These are phyloP conservation scores for Priceomyces carsonii DNA, from an alignment of 805 yeast genomes.

Conservation along the genomic window DNA sequence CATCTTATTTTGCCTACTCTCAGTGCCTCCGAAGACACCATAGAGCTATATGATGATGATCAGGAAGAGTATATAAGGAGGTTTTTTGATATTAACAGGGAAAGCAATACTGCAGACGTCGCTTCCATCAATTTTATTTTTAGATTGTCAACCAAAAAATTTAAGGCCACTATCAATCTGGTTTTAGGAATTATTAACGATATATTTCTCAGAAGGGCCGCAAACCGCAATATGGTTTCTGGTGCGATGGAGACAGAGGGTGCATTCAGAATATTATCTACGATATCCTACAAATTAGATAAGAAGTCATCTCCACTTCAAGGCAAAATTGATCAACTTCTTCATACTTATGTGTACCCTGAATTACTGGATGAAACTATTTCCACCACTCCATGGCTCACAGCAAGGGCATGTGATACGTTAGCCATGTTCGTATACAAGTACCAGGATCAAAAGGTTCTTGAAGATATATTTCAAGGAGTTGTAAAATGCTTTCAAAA, in stretches of 20 bases:
- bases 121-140: constrained; percentile 50
- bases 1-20: constrained; percentile 45
- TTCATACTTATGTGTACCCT: constrained; percentile 41
- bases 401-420: constrained; percentile 49
- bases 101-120: constrained; percentile 48
- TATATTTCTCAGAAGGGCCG: constrained; percentile 33
- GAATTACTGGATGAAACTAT: constrained; percentile 34
- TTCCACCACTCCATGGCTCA: constrained; percentile 37
- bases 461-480: constrained; percentile 43
- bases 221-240: constrained; percentile 24
- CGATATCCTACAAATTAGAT: constrained; percentile 39
- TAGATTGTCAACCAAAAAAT: constrained; percentile 36
- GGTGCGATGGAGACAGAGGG: constrained; percentile 42
- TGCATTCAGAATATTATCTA: constrained; percentile 42
- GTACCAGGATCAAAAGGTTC: constrained; percentile 33
- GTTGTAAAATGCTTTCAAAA: constrained; percentile 41
- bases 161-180: constrained; percentile 37
- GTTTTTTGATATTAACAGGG: constrained; percentile 48
- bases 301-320: constrained; percentile 35
- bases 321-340: constrained; percentile 40
- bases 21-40: constrained; percentile 35
- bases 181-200: constrained; percentile 34
- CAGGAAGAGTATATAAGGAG: constrained; percentile 47
- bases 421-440: constrained; percentile 40
- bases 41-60: constrained; percentile 46